Percentiles rank a stretch among this genome's conserved stretches.
Conservation (phyloP, 257 asterid species). For the Solanum sitiens region DNA sequence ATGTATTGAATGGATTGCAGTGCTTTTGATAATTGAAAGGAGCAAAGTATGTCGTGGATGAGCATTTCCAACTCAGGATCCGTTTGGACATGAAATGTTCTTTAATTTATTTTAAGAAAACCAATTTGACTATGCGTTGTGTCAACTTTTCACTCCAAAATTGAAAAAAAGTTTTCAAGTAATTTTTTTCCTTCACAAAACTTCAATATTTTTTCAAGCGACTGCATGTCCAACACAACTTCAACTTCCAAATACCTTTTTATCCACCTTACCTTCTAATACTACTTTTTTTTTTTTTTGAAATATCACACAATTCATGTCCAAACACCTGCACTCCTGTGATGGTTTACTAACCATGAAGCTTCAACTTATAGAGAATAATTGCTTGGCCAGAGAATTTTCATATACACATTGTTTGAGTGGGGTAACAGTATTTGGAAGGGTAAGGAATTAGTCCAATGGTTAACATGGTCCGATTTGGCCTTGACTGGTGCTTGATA, state of each 20-base stretch:
- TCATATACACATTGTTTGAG: not conserved
- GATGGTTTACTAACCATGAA: not conserved
- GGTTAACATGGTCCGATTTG: not conserved
- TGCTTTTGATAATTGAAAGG: not conserved
- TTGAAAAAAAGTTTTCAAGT: not conserved
- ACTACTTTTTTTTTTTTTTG: not conserved
- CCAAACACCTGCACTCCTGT: not conserved
- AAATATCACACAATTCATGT: not conserved
- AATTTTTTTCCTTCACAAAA: not conserved
- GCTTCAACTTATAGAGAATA: not conserved
- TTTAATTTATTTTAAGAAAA: not conserved
- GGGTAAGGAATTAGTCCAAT: not conserved
- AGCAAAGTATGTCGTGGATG: not conserved
- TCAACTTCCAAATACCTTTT: not conserved
- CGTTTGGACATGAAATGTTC: not conserved
- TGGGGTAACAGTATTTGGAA: not conserved
- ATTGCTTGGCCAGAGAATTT: not conserved
- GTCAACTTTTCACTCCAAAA: not conserved
- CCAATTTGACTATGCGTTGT: not conserved
- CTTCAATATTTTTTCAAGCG: not conserved
- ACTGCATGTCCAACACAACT: not conserved
- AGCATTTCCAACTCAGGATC: not conserved
- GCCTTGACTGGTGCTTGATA: not conserved
- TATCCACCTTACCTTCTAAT: not conserved
- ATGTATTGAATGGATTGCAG: not conserved